These are phyloP conservation scores for Pseudohalonectria lignicola DNA, from an alignment of 2,329 filamentous ascomycete genomes.

Conservation along the genomic window DNA sequence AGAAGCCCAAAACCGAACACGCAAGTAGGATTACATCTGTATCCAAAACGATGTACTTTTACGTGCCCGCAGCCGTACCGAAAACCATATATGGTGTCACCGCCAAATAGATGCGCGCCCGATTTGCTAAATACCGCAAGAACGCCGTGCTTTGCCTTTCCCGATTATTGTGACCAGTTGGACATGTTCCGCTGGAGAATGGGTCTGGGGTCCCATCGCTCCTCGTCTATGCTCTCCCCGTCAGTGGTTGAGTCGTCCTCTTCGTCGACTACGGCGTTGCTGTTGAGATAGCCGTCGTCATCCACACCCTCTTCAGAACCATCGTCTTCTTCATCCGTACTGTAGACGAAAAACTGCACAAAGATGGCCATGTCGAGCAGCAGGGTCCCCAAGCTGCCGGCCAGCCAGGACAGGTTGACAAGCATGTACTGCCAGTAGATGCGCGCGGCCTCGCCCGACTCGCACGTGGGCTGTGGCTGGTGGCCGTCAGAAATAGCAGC, in stretches of 20 bases:
- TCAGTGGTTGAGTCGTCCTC: conserved; percentile 14
- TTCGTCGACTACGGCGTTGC: conserved; percentile 7
- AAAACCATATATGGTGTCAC: no score
- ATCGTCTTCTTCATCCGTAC: conserved; percentile 17
- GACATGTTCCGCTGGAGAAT: conserved; percentile 18
- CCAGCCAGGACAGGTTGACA: conserved; percentile 83
- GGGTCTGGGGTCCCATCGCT: conserved; percentile 29
- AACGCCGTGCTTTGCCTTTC: no score
- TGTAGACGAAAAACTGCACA: conserved; percentile 83
- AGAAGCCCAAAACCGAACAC: no score
- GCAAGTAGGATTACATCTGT: no score
- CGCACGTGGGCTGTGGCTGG: no score
- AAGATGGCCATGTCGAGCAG: conserved; percentile 75
- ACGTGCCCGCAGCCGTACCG: no score
- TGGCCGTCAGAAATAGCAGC: conserved; percentile 18
- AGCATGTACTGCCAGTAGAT: conserved; percentile 76
- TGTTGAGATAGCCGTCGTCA: conserved; percentile 3
- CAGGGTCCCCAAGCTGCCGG: conserved; percentile 81
- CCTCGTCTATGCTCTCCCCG: conserved; percentile 16
- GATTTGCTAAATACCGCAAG: no score
- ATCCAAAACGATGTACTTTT: no score
- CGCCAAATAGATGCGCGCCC: no score
- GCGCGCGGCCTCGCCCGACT: conserved; percentile 48
- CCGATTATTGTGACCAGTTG: conserved; percentile 3
- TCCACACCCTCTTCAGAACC: conserved; percentile 1